These are phyloP conservation scores for Metschnikowia cerradonensis DNA, from an alignment of 805 yeast genomes.

Conservation along the genomic window DNA sequence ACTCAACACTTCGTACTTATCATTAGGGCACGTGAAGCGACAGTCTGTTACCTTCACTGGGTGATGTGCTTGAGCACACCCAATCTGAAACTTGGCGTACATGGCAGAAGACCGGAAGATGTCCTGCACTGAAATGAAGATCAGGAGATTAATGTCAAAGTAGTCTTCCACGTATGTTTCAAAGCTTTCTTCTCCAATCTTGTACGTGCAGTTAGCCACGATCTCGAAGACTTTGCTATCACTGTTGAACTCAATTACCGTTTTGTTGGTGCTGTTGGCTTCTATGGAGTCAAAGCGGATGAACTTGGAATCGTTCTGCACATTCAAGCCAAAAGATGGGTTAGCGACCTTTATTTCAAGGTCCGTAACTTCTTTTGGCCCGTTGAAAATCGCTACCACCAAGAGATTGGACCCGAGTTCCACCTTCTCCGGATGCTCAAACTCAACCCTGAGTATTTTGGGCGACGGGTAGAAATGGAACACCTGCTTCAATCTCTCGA, in stretches of 20 bases:
- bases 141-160: constrained; percentile 51
- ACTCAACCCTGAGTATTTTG: constrained; percentile 25
- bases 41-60: constrained; percentile 56
- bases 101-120: constrained; percentile 55
- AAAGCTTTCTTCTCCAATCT: constrained; percentile 17
- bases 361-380: constrained; percentile 24
- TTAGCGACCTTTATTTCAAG: constrained; percentile 2
- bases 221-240: constrained; percentile 26
- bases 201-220: constrained; percentile 20
- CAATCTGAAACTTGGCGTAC: constrained; percentile 66
- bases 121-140: constrained; percentile 80
- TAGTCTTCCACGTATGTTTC: constrained; percentile 25
- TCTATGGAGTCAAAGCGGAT: not conserved
- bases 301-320: constrained; percentile 2
- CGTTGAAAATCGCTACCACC: constrained; percentile 25
- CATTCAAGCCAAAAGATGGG: constrained; percentile 18
- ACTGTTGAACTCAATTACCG: constrained; percentile 31
- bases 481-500: not conserved
- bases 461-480: constrained; percentile 17
- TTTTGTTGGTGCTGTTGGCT: not conserved
- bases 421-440: constrained; percentile 22
- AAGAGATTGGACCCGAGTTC: constrained; percentile 28
- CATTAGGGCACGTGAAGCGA: constrained; percentile 29
- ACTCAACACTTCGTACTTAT: constrained; percentile 22
- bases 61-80: constrained; percentile 45